Evolutionary conservation across 2,329 filamentous ascomycete species (phyloP).

Genomic region (Dryadomyces quercus-mongolicae): DNA sequence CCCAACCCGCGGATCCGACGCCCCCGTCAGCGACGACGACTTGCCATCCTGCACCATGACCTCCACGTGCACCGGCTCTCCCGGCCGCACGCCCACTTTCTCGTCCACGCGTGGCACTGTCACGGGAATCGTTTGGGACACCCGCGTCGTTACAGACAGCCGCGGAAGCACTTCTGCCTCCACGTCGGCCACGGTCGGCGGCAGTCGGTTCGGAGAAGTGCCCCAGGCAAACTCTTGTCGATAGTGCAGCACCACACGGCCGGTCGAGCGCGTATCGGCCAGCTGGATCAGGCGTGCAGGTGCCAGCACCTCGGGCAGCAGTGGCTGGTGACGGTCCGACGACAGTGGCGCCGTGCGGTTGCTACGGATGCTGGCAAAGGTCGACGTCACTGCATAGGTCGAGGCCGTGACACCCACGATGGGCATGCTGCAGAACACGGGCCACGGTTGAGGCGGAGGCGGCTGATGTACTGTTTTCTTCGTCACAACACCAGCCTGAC

Average conservation of each 20-base stretch:
- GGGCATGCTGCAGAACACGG: conserved; percentile 16
- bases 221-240: conserved; percentile 25
- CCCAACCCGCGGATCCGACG: conserved; percentile 9
- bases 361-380: background rate
- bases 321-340: conserved; percentile 27
- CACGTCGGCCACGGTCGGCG: conserved; percentile 20
- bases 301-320: conserved; percentile 23
- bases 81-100: conserved; percentile 5
- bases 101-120: background rate
- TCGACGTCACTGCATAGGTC: conserved; percentile 22
- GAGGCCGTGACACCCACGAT: conserved; percentile 26
- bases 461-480: background rate
- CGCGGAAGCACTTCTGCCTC: conserved; percentile 27
- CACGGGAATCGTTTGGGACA: conserved; percentile 11
- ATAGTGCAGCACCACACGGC: conserved; percentile 23
- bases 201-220: background rate
- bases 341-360: conserved; percentile 13
- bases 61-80: conserved; percentile 23
- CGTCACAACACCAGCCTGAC: too few species aligned
- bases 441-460: background rate
- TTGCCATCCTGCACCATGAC: conserved; percentile 14
- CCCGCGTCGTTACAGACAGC: conserved; percentile 22
- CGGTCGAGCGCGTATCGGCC: conserved; percentile 24
- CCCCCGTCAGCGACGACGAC: background rate
- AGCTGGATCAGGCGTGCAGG: conserved; percentile 24